Conservation (phyloP, 177 flowering plant genomes). For the Vitis hybrid region DNA sequence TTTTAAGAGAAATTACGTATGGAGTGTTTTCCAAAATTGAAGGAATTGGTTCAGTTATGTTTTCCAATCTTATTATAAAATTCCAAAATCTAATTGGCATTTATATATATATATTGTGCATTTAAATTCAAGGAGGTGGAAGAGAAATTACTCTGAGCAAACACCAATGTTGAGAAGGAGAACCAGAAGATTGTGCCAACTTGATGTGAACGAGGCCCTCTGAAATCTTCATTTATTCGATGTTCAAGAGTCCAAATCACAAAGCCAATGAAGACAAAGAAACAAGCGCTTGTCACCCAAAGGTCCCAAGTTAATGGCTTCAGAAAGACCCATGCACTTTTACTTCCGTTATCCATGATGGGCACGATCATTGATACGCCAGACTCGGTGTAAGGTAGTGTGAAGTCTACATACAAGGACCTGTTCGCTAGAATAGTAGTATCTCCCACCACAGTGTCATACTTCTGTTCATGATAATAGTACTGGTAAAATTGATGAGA, state of each 20-base stretch:
- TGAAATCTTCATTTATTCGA: constrained; percentile 20
- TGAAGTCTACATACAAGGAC: constrained; percentile 38
- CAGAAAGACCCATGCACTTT: constrained; percentile 42
- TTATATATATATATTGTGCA: no score
- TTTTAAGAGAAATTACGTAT: no score
- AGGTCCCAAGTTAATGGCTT: constrained; percentile 44
- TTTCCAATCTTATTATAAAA: no score
- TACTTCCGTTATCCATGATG: constrained; percentile 11
- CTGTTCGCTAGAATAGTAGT: constrained; percentile 40
- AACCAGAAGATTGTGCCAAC: constrained; percentile 36
- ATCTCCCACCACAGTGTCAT: constrained; percentile 51
- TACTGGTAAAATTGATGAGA: no score
- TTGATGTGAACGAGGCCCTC: constrained; percentile 27
- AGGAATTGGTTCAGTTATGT: no score
- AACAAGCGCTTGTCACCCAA: constrained; percentile 33
- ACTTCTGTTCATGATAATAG: constrained; percentile 17
- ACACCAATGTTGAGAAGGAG: constrained; percentile 44
- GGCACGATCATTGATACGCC: constrained; percentile 42
- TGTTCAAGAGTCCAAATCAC: constrained; percentile 42
- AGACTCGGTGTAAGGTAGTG: constrained; percentile 44
- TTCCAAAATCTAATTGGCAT: no score
- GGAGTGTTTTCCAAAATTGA: no score
- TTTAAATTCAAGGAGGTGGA: no score
- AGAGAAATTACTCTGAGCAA: constrained; percentile 41
- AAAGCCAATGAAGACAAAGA: constrained; percentile 36